A percentile compares a stretch with the other conserved stretches of the same genome.
Conservation (phyloP, 805 yeast genomes). For the Sugiyamaella boreocaroliniensis region DNA sequence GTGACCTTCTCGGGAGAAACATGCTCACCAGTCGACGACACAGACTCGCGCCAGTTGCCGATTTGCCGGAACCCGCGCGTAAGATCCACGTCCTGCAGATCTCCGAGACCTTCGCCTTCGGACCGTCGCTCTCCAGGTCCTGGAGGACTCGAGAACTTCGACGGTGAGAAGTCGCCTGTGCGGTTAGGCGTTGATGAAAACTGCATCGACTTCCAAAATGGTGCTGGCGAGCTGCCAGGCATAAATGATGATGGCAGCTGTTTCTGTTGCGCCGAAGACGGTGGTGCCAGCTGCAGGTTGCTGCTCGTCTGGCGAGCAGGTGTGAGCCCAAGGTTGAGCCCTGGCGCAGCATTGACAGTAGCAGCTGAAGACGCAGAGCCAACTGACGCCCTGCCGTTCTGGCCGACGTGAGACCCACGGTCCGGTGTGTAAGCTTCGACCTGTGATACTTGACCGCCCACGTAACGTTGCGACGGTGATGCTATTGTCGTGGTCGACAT, state of each 20-base stretch:
- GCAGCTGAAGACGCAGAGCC: background rate
- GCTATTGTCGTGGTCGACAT: conserved; percentile 8
- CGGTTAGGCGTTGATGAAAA: conserved; percentile 35
- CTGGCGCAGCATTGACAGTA: background rate
- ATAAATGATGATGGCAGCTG: conserved; percentile 39
- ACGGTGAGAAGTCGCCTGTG: conserved; percentile 24
- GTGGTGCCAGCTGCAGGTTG: conserved; percentile 33
- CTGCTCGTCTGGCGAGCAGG: conserved; percentile 23
- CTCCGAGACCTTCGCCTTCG: conserved; percentile 31
- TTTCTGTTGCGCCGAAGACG: conserved; percentile 30
- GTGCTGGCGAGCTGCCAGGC: conserved; percentile 70
- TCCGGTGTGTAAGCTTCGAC: conserved; percentile 62
- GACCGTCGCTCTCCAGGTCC: conserved; percentile 8
- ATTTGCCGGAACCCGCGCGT: conserved; percentile 38
- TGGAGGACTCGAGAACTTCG: conserved; percentile 27
- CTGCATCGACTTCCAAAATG: conserved; percentile 84
- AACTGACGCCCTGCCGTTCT: background rate
- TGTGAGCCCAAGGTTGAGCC: conserved; percentile 10
- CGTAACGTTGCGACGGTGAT: conserved; percentile 20
- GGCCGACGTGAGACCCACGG: conserved; percentile 34
- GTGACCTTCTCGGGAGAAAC: conserved; percentile 11
- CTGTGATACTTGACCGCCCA: conserved; percentile 31
- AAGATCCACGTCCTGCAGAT: conserved; percentile 42
- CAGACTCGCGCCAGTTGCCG: conserved; percentile 23
- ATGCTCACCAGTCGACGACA: conserved; percentile 11